A percentile compares a stretch with the other conserved stretches of the same genome.
Conservation (phyloP, 352 stramenopile species). For the Phytophthora sansomeana region DNA sequence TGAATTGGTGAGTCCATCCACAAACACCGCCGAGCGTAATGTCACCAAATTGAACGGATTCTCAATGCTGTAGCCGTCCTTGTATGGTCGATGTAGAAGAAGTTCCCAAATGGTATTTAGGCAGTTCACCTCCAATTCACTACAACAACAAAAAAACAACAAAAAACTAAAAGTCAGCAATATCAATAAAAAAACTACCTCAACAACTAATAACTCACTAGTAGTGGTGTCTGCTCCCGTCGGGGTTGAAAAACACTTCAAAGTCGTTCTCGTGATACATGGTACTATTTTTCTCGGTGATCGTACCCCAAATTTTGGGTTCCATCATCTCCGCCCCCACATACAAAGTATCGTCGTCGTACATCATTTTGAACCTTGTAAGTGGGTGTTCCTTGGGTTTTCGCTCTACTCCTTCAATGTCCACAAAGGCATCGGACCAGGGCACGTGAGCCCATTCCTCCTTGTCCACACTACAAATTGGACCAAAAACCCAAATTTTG, state of each 20-base stretch:
- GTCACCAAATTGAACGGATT: slow-evolving; percentile 76
- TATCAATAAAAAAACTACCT: background rate
- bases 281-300: slow-evolving; percentile 71
- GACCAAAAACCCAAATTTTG: background rate
- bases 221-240: slow-evolving; percentile 86
- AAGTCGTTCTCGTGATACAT: slow-evolving; percentile 94
- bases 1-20: slow-evolving; percentile 83
- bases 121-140: slow-evolving; percentile 92
- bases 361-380: slow-evolving; percentile 86
- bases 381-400: slow-evolving; percentile 53
- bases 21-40: slow-evolving; percentile 55
- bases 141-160: too few species aligned
- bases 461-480: slow-evolving; percentile 59
- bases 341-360: slow-evolving; percentile 79
- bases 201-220: slow-evolving; percentile 60
- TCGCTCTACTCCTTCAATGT: slow-evolving; percentile 70
- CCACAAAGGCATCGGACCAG: slow-evolving; percentile 78
- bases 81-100: slow-evolving; percentile 89
- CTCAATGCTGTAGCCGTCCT: slow-evolving; percentile 82
- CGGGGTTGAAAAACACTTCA: slow-evolving; percentile 93
- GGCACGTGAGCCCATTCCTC: slow-evolving; percentile 69
- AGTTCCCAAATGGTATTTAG: slow-evolving; percentile 94
- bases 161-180: slow-evolving; percentile 9
- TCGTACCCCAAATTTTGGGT: slow-evolving; percentile 78
- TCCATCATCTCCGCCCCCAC: slow-evolving; percentile 74